Evolutionary conservation across 257 asterid species (phyloP), one percentile per base, ranked within the genome.

Genomic region (Solanum pinnatisectum): DNA sequence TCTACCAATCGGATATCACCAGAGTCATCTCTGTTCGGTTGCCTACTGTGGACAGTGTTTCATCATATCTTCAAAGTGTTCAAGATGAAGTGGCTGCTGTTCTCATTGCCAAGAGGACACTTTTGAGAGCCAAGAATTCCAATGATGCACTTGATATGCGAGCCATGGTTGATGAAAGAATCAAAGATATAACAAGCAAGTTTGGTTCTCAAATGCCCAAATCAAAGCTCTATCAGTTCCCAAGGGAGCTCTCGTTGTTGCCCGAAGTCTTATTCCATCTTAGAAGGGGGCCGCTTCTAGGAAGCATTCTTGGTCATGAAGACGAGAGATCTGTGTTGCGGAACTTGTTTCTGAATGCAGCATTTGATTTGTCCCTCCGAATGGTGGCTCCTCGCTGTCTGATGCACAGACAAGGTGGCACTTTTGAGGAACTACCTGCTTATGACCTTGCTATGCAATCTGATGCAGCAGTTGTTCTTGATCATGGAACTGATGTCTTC

Each of bases 381-480:
- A 96, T 95, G 99, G 89, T 96, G 92, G 98, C 98, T 52, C 99
- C 98, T 87, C 98, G 99, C 56, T 96, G 99, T 91, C 93, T 96
- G 78, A 96, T 96, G 99, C 99, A 96, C 89, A 95, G 98, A 59
- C 98, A 95, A 90, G 98, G 98, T 90, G 98, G 99, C 65, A 96
- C 98, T 27, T 96, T 96, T 90, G 99, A 95, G 93, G 99, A 96
- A 90, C 93, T 96, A 36, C 99, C 98, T 8, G 98, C 99, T 49
- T 91, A 97, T 92, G 98, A 96, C 94, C 98, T 97, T 88, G 98
- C 96, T 76, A 97, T 97, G 99, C 99, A 97, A 89, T 95, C 99
- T 84, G 99, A 96, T 92, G 94, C 98, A 79, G 99, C 99, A 18
- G 98, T 96, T 84, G 98, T 97, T 93, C 98, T 97, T 88, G 99